Percentiles rank a stretch among this genome's conserved stretches.
These are phyloP conservation scores for Aspergillus sp. DNA, from an alignment of 2,329 filamentous ascomycete species.

Conservation along the genomic window DNA sequence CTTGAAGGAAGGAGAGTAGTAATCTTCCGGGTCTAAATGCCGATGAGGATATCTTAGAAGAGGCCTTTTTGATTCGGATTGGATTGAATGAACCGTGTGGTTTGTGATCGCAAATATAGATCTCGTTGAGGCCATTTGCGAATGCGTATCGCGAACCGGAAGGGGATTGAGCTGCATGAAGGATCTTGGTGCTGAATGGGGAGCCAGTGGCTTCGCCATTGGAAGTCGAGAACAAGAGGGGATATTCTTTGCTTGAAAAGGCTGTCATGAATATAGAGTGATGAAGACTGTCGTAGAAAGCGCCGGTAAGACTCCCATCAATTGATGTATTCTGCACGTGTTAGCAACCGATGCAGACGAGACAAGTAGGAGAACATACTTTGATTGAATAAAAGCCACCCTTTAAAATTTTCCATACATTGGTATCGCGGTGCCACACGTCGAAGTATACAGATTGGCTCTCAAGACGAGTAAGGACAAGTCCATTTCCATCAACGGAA, in stretches of 20 bases:
- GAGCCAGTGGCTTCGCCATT: constrained; percentile 19
- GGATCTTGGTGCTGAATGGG: constrained; percentile 24
- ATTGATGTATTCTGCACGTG: constrained; percentile 22
- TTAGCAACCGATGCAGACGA: constrained; percentile 3
- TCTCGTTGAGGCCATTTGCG: constrained; percentile 29
- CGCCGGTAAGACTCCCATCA: constrained; percentile 28
- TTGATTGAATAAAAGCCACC: too few relatives aligned
- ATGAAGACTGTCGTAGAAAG: constrained; percentile 27
- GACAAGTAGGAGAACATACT: too few relatives aligned
- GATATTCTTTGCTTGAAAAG: constrained; percentile 15
- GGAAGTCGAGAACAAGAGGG: constrained; percentile 11
- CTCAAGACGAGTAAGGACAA: constrained; percentile 27
- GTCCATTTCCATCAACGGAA: constrained; percentile 24
- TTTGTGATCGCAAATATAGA: constrained; percentile 29
- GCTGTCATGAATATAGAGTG: constrained; percentile 23
- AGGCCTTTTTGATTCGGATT: constrained; percentile 24
- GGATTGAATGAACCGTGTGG: constrained; percentile 20
- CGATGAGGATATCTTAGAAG: constrained; percentile 23
- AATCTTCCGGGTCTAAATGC: constrained; percentile 28
- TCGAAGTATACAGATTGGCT: constrained; percentile 20
- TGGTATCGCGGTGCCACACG: constrained; percentile 14
- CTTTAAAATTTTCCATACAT: constrained; percentile 13
- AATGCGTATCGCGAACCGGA: constrained; percentile 23
- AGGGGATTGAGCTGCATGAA: constrained; percentile 30
- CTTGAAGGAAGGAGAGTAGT: constrained; percentile 21